These are phyloP conservation scores for Malania oleifera DNA, from an alignment of 164 flowering plant species.

Conservation along the genomic window DNA sequence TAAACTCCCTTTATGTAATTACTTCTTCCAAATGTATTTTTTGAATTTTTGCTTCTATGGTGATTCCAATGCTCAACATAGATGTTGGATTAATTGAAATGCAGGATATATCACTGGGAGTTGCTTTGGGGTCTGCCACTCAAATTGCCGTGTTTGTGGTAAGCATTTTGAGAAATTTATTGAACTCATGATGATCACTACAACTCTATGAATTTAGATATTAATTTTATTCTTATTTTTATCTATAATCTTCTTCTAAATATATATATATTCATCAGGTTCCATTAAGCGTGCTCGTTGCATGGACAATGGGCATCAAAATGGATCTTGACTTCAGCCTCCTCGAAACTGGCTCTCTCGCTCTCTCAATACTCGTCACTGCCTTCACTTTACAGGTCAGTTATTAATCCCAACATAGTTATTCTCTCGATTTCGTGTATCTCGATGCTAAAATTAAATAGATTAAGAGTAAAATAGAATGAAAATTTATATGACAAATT, in stretches of 20 bases:
- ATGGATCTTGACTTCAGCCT: slow-evolving; percentile 78
- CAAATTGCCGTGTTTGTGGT: slow-evolving; percentile 94
- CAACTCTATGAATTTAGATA: neutral
- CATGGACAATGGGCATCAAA: slow-evolving; percentile 67
- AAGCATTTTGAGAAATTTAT: slow-evolving; percentile 14
- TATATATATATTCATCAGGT: slow-evolving; percentile 33
- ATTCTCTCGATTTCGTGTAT: no score
- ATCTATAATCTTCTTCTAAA: no score
- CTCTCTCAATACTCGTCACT: slow-evolving; percentile 54
- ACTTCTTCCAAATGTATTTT: no score
- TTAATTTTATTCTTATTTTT: neutral
- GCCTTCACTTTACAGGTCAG: slow-evolving; percentile 59
- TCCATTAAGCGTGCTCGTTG: slow-evolving; percentile 59
- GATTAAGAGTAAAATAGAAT: no score
- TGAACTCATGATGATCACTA: neutral
- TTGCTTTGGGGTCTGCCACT: slow-evolving; percentile 90
- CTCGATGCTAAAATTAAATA: no score
- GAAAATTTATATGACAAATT: no score
- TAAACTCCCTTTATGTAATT: no score
- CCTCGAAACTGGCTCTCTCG: slow-evolving; percentile 72
- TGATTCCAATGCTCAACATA: no score
- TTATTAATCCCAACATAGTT: no score
- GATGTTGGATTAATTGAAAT: no score
- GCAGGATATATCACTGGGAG: slow-evolving; percentile 90
- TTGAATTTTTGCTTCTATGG: neutral